Base-by-base conservation (phyloP, 2,329 filamentous ascomycete species). In the Neophaeococcomyces mojaviensis region DNA sequence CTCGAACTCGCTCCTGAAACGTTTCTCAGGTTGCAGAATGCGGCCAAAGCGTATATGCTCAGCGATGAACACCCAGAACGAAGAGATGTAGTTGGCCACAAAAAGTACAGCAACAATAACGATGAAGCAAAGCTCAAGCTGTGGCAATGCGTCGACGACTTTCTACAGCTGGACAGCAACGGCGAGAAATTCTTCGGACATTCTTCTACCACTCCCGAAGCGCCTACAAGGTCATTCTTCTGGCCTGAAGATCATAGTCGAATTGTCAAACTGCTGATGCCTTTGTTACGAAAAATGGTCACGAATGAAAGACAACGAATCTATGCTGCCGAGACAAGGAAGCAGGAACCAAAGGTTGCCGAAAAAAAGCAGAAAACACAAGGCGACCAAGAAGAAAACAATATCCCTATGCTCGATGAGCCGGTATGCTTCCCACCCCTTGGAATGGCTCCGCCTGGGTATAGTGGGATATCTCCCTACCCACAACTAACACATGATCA, bases 251-350 rank as follows among this genome's bases (percentile, higher is more conserved):
- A 79, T 52, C 68, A 69, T 40, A 72, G 75, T 46, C 71, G 72
- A 49, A 75, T 79, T 40, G 73, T 79, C 33, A 67, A 70, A n/a
- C 61, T 77, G 18, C 70, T 77, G n/a, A 78, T 74, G 50, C 76
- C 75, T 10, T 58, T 79, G 37, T 63, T 79, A 48, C 62, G 76
- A 47, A 66, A 76, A 19, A 78, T 79, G 74, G 74, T 79, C 10
- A 78, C 75, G 13, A 79, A 79, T 48, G 76, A 79, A 57, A 66
- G 76, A 19, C 76, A 79, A 55, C 65, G 76, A 31, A 67, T 74
- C 55, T 79, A 79, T 58, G 76, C 76, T 1, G 71, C 77, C 24
- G 73, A 76, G 58, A 74, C 72, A 1, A 66, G 76, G 33, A 77
- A 74, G 51, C 68, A 69, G 9, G 68, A 68, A 3, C 61, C 49